Evolutionary conservation across 352 stramenopile species (phyloP), one percentile per base, ranked within the genome.

Genomic region (Globisporangium paddicum): DNA sequence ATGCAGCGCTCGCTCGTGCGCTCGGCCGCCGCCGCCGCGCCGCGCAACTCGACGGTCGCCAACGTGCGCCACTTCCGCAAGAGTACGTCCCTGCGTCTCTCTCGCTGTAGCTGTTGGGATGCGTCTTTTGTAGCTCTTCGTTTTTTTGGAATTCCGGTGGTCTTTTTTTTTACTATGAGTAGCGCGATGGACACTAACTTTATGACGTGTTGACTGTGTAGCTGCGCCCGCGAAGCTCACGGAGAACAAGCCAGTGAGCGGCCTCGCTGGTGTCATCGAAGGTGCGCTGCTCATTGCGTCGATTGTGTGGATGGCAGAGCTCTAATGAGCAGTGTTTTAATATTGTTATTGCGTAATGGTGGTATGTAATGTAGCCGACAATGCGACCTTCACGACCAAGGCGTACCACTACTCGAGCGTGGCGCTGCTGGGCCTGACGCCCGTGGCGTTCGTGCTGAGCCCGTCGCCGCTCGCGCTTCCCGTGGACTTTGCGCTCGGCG

Each of bases 361-460:
- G n/a, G n/a, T n/a, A n/a, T n/a, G n/a, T n/a, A n/a, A n/a, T n/a
- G 23, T 57, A 93, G 83, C 84, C 52, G 84, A 93, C 71, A 93
- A 93, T 60, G 75, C 84, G 63, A 73, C 58, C 46, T 69, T 84
- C 32, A 75, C 72, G 58, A 69, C 68, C 51, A 91, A 91, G 74
- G 50, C 82, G 63, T 76, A 77, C 68, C 80, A 94, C 70, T 42
- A 75, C 49, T 82, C 82, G 56, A 84, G 61, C 62, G 13, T 82
- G 37, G 75, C 60, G 11, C 71, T 93, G 49, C 66, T 91, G 47
- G 79, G 47, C 9, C 56, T 87, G 25, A 71, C 87, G 61, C 85
- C 85, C 0, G 63, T 80, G n/a, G 85, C 85, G 45, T 82, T 92
- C 54, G 66, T 89, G 42, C 66, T 92, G 52, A 91, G 80, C 62